Evolutionary conservation across 768 basidiomycete genomes (phyloP), one percentile per base, ranked within the genome.

Genomic region (Suillus americanus): DNA sequence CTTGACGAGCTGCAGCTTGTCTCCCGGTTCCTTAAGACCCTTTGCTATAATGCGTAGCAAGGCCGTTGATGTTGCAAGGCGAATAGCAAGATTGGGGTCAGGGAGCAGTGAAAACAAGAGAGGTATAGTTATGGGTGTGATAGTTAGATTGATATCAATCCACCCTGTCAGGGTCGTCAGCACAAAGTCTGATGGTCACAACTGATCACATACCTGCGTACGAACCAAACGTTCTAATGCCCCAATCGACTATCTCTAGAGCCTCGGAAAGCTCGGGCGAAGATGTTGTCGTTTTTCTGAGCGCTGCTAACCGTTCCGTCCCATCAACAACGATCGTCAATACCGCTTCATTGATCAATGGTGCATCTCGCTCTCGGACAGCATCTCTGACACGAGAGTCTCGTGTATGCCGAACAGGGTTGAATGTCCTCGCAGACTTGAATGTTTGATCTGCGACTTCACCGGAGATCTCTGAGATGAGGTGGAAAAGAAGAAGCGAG

Each of bases 391-490:
- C 89, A 56, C 88, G 86, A 23, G 81, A 88, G 79, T 99, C 97
- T 62, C 95, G 87, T 53, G 83, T 80, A 72, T 94, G 89, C 56
- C 97, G 85, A 57, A 82, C 85, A 9, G 82, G 79, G 62, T 82
- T 88, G 73, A 85, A 95, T 50, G 86, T 75, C 60, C 96, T 83
- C 16, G 95, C 96, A 59, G 92, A 85, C 78, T 97, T 95, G 71
- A 99, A 87, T 66, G 94, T 87, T 71, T 94, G 91, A 79, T 99
- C 97, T 59, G 94, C 94, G n/a, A 99, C 92, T 77, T 99, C 97
- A 14, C 92, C 92, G 0, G 95, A 96, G 62, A 99, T 96, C 75
- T 99, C 97, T 65, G 92, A 87, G 51, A 99, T 83, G 69, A 98
- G 83, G 71, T 92, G 95, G 75, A 99, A 92, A 75, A 97, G 88